A percentile compares a stretch with the other conserved stretches of the same genome.
phyloP scores from a whole-genome alignment of 176 grass and related monocot genomes.

The Triticum aestivum region IWGSC_CS_RefSeq_v2.1 NC_057795.1:683213241-683213740 shows the following conservation, averaged over 20 bases:
- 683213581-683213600: constrained; percentile 74
- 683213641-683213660: constrained; percentile 67
- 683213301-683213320: constrained; percentile 1
- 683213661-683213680: constrained; percentile 42
- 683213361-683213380: constrained; percentile 47
- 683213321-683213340: constrained; percentile 10
- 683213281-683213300: constrained; percentile 50
- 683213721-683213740: neutral
- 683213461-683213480: constrained; percentile 1
- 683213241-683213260: constrained; percentile 15
- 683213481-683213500: constrained; percentile 29
- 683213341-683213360: constrained; percentile 20
- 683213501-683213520: constrained; percentile 3
- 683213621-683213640: constrained; percentile 52
- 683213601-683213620: constrained; percentile 67
- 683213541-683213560: constrained; percentile 68
- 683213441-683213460: constrained; percentile 38
- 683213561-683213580: constrained; percentile 51
- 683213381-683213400: constrained; percentile 38
- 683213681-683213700: constrained; percentile 43
- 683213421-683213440: constrained; percentile 36
- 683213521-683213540: constrained; percentile 49
- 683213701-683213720: neutral
- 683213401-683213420: constrained; percentile 40
- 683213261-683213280: constrained; percentile 14